phyloP scores from a whole-genome alignment of 2,329 filamentous ascomycete genomes.

The Beauveria scarabaeidicola region DNA sequence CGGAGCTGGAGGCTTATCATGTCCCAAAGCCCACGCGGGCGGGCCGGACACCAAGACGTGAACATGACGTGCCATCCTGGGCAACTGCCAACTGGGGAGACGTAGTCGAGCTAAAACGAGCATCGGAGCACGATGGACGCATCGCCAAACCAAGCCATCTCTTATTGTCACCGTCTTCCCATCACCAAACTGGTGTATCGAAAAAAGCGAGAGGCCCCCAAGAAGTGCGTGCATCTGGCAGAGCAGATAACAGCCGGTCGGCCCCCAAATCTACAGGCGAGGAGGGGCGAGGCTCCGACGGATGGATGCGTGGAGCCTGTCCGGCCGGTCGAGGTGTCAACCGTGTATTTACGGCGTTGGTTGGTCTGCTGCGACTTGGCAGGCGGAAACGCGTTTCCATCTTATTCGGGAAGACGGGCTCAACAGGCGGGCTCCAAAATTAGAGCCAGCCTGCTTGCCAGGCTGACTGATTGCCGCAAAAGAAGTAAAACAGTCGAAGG shows the following conservation, averaged over 20 bases:
- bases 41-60: neutral
- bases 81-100: neutral
- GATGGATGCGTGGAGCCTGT: slow-evolving; percentile 1
- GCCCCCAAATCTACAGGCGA: neutral
- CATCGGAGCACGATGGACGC: too few species aligned
- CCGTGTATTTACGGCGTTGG: neutral
- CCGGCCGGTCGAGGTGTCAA: neutral
- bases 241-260: neutral
- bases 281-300: neutral
- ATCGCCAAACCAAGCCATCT: too few species aligned
- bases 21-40: neutral
- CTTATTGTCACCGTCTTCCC: too few species aligned
- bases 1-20: neutral
- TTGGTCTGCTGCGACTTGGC: neutral
- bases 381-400: neutral
- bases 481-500: too few species aligned
- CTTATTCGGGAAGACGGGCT: too few species aligned
- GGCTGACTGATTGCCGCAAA: too few species aligned
- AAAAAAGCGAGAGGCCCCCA: neutral
- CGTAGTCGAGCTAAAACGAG: neutral
- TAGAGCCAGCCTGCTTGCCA: too few species aligned
- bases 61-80: neutral
- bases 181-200: too few species aligned
- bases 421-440: too few species aligned
- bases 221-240: neutral